Base-by-base conservation (phyloP, 2,329 filamentous ascomycete genomes). In the Talaromyces verruculosus region DNA sequence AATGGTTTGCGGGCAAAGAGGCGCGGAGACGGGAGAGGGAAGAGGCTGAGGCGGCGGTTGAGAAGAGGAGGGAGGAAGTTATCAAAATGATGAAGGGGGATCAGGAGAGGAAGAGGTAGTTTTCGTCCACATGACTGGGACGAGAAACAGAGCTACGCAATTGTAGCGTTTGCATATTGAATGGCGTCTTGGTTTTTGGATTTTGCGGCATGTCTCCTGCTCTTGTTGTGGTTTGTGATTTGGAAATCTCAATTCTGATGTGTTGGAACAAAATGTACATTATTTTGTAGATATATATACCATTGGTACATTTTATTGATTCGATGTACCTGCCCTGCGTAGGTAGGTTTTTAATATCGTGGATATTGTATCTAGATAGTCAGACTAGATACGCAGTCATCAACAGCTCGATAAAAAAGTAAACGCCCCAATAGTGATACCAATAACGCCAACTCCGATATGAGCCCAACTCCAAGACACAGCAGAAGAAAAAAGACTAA, bases 1-100 rank as follows among this genome's bases (percentile, higher is more conserved):
- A 98, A 76, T 99, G 95, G 95, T 98, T 98, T 78, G 87, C 88
- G 61, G 84, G 87, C 69, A 85, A 91, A 61, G 83, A 91, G 71
- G 87, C 92, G 80, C 84, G 93, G 65, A 85, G 88, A 72, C 82
- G 81, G 65, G 87, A 90, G 77, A 82, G 88, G 43, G 89, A 92
- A 77, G 83, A 84, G 68, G 88, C 89, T 72, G 83, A 85, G 47
- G 70, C 69, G 22, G 71, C 67, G 61, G 77, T 78, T 3, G 78
- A 81, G 70, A 74, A 74, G 68, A 73, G 77, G 55, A 77, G 79
- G 65, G 72, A 71, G 69, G 76, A 81, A 65, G 75, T 82, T 13
- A 79, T 82, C 65, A 67, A 67, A 19, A 73, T 80, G 75, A 80
- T 79, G 77, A 76, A 73, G 65, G 74, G 73, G 69, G 78, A 79